Evolutionary conservation across 2,329 filamentous ascomycete genomes (phyloP), one percentile per base, ranked within the genome.

Genomic region (Colletotrichum cuscutae): DNA sequence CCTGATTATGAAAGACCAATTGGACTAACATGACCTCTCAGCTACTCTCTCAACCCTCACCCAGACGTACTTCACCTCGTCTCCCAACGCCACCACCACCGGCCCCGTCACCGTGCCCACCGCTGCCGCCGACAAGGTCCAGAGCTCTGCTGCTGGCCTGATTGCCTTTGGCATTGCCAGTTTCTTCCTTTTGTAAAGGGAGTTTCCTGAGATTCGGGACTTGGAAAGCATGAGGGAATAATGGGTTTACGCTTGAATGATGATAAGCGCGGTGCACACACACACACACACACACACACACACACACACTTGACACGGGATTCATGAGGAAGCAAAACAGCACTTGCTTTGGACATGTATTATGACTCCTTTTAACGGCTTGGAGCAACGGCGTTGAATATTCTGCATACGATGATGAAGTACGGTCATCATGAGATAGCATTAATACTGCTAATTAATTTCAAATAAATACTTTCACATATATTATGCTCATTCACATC

Each of bases 161-260:
- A 66, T 83, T 68, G 81, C 80, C 46, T 83, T 83, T 72, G 80
- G 80, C 74, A 80, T 82, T 75, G 79, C 83, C 77, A 79, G 81
- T 22, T 75, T 83, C 61, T 77, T 82, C 74, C 77, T 82, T 76
- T 60, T 82, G 68, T 83, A 77, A 75, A 6, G 5, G 37, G 11
- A 35, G 3, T 35, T 35, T 5, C 11, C 32, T 35, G 4, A 35
- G 32, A 35, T 35, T 35, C 32, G 32, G 32, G 11, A 35, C 11
- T 35, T 5, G 32, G 32, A 37, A 64, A 52, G 4, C 22, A 26
- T 65, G 24, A 28, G 3, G 22, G 24, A 22, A 5, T 26, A 3
- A 15, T 22, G 13, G 32, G 13, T 22, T 24, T 30, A 46, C 24
- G 24, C 54, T 54, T 59, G 59, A 53, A 61, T n/a, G 22, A 62